These are phyloP conservation scores for Colletotrichum incanum DNA, from an alignment of 2,329 filamentous ascomycete genomes.

Conservation along the genomic window DNA sequence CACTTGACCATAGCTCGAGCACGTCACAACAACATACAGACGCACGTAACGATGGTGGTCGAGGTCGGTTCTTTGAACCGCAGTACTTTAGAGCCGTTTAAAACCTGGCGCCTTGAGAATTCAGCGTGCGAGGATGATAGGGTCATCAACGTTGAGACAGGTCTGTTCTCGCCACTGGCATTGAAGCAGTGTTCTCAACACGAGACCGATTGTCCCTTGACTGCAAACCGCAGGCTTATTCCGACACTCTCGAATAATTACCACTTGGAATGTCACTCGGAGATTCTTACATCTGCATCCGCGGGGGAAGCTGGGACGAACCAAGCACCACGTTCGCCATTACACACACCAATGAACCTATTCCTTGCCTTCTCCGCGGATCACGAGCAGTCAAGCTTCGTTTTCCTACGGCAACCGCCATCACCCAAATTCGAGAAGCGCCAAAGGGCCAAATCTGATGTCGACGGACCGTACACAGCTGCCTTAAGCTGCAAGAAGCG, in stretches of 20 bases:
- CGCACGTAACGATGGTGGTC: slow-evolving; percentile 31
- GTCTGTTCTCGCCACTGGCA: slow-evolving; percentile 20
- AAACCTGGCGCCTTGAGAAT: slow-evolving; percentile 21
- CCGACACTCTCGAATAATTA: not conserved
- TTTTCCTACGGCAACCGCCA: slow-evolving; percentile 14
- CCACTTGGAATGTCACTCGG: not conserved
- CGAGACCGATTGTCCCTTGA: not conserved
- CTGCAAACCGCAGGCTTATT: not conserved
- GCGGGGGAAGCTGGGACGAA: not conserved
- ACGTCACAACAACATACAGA: not conserved
- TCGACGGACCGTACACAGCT: slow-evolving; percentile 71
- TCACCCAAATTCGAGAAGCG: slow-evolving; percentile 30
- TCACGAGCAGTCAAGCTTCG: slow-evolving; percentile 16
- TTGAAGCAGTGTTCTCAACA: slow-evolving; percentile 18
- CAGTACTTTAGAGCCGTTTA: slow-evolving; percentile 33
- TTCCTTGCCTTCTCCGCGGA: not conserved
- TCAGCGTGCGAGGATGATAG: slow-evolving; percentile 6
- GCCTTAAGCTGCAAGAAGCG: slow-evolving; percentile 76
- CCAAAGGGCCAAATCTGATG: slow-evolving; percentile 66
- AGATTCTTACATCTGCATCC: not conserved
- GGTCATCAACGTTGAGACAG: slow-evolving; percentile 11
- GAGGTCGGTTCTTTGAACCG: slow-evolving; percentile 37
- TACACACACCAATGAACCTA: not conserved
- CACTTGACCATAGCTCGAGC: not conserved
- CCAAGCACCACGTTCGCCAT: not conserved